Evolutionary conservation across 1,139 yeast genomes (phyloP).

Genomic region (Candida frijolesensis): DNA sequence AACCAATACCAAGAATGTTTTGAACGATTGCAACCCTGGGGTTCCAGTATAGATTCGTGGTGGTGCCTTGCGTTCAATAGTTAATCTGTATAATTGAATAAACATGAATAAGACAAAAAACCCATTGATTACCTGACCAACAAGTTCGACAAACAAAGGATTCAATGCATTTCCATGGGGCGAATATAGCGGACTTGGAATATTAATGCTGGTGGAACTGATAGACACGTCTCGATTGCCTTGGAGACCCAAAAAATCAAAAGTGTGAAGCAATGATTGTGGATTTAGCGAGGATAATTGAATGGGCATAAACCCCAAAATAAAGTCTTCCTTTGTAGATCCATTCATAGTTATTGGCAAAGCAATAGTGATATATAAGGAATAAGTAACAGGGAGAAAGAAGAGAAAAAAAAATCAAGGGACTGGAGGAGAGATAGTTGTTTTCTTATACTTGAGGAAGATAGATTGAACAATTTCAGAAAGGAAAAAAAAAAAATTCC

Average conservation of each 20-base stretch:
- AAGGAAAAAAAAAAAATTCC: too few relatives aligned
- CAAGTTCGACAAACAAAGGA: constrained; percentile 34
- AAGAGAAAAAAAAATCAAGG: not conserved
- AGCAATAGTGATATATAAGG: not conserved
- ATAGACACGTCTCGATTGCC: not conserved
- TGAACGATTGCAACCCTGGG: constrained; percentile 14
- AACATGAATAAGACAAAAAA: constrained; percentile 18
- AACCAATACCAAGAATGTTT: constrained; percentile 10
- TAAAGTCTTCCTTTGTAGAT: not conserved
- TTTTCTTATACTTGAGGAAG: too few relatives aligned
- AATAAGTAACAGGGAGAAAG: not conserved
- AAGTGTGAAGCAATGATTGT: constrained; percentile 13
- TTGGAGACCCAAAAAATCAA: constrained; percentile 9
- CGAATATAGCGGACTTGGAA: constrained; percentile 17
- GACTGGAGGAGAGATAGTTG: too few relatives aligned
- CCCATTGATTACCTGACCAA: constrained; percentile 16
- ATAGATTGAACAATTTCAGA: too few relatives aligned
- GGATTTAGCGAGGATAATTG: constrained; percentile 14
- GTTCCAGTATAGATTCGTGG: constrained; percentile 11
- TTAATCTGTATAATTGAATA: constrained; percentile 20
- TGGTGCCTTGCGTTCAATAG: constrained; percentile 3
- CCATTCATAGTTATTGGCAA: not conserved
- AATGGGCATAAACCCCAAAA: constrained; percentile 10
- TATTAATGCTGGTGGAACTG: not conserved
- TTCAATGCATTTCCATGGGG: constrained; percentile 26